Evolutionary conservation across 495 filamentous ascomycete species (phyloP), one percentile per base, ranked within the genome.

Genomic region (Aspergillus cristatus): DNA sequence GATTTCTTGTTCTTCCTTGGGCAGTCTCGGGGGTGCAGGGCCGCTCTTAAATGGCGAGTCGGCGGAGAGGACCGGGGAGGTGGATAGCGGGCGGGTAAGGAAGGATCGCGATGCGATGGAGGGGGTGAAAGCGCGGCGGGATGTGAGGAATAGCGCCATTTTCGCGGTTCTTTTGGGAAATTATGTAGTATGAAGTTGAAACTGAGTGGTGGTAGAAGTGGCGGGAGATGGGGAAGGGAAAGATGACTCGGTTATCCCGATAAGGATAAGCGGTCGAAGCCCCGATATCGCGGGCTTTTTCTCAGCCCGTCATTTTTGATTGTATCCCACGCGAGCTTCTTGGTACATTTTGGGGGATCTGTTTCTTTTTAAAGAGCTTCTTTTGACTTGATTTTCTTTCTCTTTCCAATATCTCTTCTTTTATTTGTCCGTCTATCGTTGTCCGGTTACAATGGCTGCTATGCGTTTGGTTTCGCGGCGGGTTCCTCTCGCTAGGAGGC

Each of bases 1-100:
- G 36, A 94, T 80, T 55, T 86, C 84, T 67, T 97, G 90, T 49
- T 95, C 82, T 60, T 83, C 78, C 43, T 85, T 77, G 3, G 90
- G 83, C 3, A 96, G 82, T 11, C 83, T 81, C 0, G 84, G 88
- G 6, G 90, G 90, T 4, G 89, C 64, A 13, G 90, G 87, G 7
- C 68, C 63, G 8, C 63, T 55, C 18, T 47, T 46, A 42, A 73
- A 67, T 31, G 56, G 47, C 17, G 54, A 54, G 46, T 53, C 41
- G 37, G 59, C 48, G 31, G 48, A 40, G 42, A 52, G 48, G 24
- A 34, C 30, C 14, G 53, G 41, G 30, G 51, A 50, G 14, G 58
- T 60, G 34, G 67, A 66, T 34, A 66, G 49, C 10, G 54, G 46
- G 7, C 61, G 58, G 6, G 38, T 35, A 28, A 60, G 39, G 37